Percentiles rank a stretch among this genome's conserved stretches.
phyloP scores from a whole-genome alignment of 169 alveolate species.

The Plasmodium vivax region DNA sequence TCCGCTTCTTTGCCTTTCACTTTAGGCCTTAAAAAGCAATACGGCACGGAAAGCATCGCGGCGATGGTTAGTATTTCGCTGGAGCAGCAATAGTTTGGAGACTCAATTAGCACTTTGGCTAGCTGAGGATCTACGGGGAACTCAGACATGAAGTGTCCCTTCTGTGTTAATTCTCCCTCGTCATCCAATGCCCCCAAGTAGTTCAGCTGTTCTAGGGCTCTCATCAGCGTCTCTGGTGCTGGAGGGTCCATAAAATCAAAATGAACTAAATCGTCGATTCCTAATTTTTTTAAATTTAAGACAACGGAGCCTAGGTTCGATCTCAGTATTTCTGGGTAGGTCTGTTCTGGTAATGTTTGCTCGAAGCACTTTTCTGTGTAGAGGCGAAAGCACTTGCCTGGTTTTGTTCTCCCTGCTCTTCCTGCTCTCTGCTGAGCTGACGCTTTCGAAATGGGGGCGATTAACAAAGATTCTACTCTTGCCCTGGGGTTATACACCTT shows the following conservation, averaged over 20 bases:
- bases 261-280: constrained; percentile 98
- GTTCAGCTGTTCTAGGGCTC: constrained; percentile 96
- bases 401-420: constrained; percentile 99
- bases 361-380: constrained; percentile 96
- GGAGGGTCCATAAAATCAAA: constrained; percentile 99
- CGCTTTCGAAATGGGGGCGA: constrained; percentile 98
- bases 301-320: constrained; percentile 97
- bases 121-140: constrained; percentile 99
- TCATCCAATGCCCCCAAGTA: constrained; percentile 98
- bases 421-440: constrained; percentile 99
- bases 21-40: constrained; percentile 94
- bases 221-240: constrained; percentile 98
- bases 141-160: constrained; percentile 97
- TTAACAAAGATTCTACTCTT: constrained; percentile 96
- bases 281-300: constrained; percentile 95
- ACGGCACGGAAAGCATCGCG: constrained; percentile 94
- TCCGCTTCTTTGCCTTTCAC: constrained; percentile 92
- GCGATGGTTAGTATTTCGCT: constrained; percentile 92
- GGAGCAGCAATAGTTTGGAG: constrained; percentile 89
- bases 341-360: constrained; percentile 94
- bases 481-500: constrained; percentile 99
- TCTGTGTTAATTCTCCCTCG: constrained; percentile 97
- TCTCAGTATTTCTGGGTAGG: constrained; percentile 98
- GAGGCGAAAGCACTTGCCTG: constrained; percentile 99
- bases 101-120: constrained; percentile 92